Conservation (phyloP, 495 filamentous ascomycete genomes). For the Penicillium steckii region DNA sequence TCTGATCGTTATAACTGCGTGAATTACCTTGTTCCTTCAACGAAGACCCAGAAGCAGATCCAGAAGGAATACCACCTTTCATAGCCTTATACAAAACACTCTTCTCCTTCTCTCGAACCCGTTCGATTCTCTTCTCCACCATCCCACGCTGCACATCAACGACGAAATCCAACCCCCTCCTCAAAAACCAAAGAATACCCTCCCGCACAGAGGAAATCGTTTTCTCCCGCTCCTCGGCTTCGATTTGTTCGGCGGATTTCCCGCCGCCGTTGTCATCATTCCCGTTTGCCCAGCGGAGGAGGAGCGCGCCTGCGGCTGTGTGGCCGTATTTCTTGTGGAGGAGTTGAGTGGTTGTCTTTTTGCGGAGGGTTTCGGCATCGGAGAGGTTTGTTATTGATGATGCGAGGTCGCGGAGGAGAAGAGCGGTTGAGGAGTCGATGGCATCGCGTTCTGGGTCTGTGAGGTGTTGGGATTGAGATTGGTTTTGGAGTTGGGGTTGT, state of each 20-base stretch:
- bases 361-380: conserved; percentile 78
- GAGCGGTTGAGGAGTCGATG: conserved; percentile 81
- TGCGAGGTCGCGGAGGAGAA: conserved; percentile 79
- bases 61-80: background rate
- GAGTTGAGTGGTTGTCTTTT: conserved; percentile 63
- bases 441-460: conserved; percentile 71
- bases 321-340: conserved; percentile 66
- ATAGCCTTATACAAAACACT: conserved; percentile 72
- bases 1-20: background rate
- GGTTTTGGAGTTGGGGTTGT: conserved; percentile 19
- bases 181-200: conserved; percentile 77
- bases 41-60: background rate
- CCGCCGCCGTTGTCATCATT: conserved; percentile 27
- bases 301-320: conserved; percentile 21
- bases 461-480: conserved; percentile 40
- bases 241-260: conserved; percentile 61
- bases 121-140: conserved; percentile 83
- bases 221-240: conserved; percentile 65
- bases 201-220: conserved; percentile 66
- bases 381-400: conserved; percentile 71
- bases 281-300: conserved; percentile 71
- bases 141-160: conserved; percentile 77
- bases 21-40: too few relatives aligned
- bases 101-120: conserved; percentile 86
- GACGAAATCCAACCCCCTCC: conserved; percentile 69